A percentile compares a stretch with the other conserved stretches of the same genome.
Evolutionary conservation across 805 yeast genomes (phyloP).

Genomic region (Starmerella kuoi): DNA sequence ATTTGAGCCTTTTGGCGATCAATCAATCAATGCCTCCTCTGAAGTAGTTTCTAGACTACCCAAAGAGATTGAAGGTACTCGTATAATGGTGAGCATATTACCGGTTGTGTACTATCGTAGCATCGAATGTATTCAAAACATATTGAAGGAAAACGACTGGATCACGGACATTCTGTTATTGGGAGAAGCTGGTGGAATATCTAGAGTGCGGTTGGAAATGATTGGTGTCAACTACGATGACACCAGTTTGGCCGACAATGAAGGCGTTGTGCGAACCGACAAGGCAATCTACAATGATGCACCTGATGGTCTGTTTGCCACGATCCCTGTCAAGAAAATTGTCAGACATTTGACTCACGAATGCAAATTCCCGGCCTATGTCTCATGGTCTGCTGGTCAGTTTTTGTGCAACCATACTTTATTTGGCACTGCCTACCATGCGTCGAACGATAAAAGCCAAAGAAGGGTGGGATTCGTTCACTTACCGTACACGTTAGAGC

Average conservation of each 20-base stretch:
- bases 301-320: slow-evolving; percentile 16
- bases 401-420: slow-evolving; percentile 19
- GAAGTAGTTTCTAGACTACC: slow-evolving; percentile 15
- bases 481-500: slow-evolving; percentile 15
- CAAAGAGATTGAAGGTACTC: not conserved
- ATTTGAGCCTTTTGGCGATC: slow-evolving; percentile 18
- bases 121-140: slow-evolving; percentile 6
- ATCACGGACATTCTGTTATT: slow-evolving; percentile 16
- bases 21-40: slow-evolving; percentile 19
- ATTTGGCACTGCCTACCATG: slow-evolving; percentile 12
- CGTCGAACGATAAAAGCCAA: not conserved
- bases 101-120: slow-evolving; percentile 16
- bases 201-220: slow-evolving; percentile 13
- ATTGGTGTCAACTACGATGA: slow-evolving; percentile 19
- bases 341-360: slow-evolving; percentile 5
- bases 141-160: slow-evolving; percentile 5
- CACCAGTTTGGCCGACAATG: slow-evolving; percentile 15
- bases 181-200: slow-evolving; percentile 18
- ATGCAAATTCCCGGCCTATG: slow-evolving; percentile 7
- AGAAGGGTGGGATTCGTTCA: slow-evolving; percentile 18
- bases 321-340: slow-evolving; percentile 9
- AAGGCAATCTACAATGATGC: slow-evolving; percentile 6
- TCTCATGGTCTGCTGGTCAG: slow-evolving; percentile 20
- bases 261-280: slow-evolving; percentile 5
- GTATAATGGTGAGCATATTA: slow-evolving; percentile 6